Evolutionary conservation across 2,329 filamentous ascomycete species (phyloP), one percentile per base, ranked within the genome.

Genomic region (Penicillium sp.): DNA sequence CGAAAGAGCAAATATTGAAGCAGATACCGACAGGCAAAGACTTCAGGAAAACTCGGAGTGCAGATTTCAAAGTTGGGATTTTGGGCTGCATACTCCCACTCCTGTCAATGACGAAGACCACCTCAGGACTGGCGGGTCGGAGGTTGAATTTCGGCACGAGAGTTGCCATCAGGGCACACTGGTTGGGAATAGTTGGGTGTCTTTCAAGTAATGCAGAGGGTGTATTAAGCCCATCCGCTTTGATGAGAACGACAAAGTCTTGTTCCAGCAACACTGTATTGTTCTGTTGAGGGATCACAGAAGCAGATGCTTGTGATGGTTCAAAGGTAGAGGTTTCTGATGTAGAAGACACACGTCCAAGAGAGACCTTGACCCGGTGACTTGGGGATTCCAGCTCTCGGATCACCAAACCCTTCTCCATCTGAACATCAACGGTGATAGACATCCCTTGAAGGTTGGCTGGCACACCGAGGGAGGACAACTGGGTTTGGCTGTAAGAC

Each of bases 31-130:
- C 58, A 0, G 81, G 83, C n/a, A 86, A 71, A 0, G 82, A 84
- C 62, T 84, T 85, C 22, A 87, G 65, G 62, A 86, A 85, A 37
- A 85, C 77, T 24, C 76, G 76, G 57, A 86, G 73, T 4, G 83
- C 82, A 10, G 78, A 73, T 43, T 76, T 70, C 5, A 82, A 72
- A 0, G 81, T 73, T 1, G 49, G 53, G 7, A 85, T 84, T 44
- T 80, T 82, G 35, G 68, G 67, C 4, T 38, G 5, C 76, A 82
- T 82, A 37, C 85, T 89, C 0, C 86, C 87, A 54, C 86, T 89
- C 50, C 87, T 81, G 68, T 92, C 89, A 53, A 85, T 87, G 5
- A 92, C 74, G 61, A 92, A 90, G 18, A 91, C 82, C 22, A 92
- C 80, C 66, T 92, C 88, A 0, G 81, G 81, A 18, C 71, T 73